Conservation (phyloP, 495 filamentous ascomycete genomes). For the Aspergillus panamensis region DNA sequence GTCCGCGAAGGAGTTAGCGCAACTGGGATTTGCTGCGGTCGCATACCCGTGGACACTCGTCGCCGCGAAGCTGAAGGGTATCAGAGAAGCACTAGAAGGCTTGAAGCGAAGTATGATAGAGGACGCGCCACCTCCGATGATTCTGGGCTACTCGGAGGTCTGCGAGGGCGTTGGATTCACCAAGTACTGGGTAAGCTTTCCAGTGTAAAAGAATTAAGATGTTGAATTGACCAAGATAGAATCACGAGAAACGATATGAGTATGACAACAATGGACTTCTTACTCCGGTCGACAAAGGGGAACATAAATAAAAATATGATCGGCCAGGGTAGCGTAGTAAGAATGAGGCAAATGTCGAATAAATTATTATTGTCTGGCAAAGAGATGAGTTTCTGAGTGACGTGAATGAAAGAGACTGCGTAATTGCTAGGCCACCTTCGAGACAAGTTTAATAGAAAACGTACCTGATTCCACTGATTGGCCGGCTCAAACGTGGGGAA, state of each 20-base stretch:
- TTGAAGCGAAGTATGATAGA: constrained; percentile 34
- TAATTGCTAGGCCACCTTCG: no score
- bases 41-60: constrained; percentile 44
- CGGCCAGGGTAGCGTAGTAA: no score
- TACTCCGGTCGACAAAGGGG: background rate
- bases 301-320: background rate
- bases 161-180: constrained; percentile 42
- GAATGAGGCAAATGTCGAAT: no score
- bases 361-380: no score
- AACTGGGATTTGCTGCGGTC: constrained; percentile 36
- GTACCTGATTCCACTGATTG: background rate
- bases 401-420: background rate
- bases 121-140: constrained; percentile 33
- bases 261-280: constrained; percentile 18
- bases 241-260: constrained; percentile 25
- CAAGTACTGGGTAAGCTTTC: constrained; percentile 36
- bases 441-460: no score
- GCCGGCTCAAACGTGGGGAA: background rate
- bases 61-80: constrained; percentile 38
- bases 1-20: constrained; percentile 36
- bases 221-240: constrained; percentile 13
- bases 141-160: constrained; percentile 35
- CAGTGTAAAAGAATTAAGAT: background rate
- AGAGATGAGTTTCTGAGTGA: no score
- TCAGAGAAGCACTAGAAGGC: constrained; percentile 36